phyloP scores from a whole-genome alignment of 2,329 filamentous ascomycete genomes.

The Huntiella bhutanensis region DNA sequence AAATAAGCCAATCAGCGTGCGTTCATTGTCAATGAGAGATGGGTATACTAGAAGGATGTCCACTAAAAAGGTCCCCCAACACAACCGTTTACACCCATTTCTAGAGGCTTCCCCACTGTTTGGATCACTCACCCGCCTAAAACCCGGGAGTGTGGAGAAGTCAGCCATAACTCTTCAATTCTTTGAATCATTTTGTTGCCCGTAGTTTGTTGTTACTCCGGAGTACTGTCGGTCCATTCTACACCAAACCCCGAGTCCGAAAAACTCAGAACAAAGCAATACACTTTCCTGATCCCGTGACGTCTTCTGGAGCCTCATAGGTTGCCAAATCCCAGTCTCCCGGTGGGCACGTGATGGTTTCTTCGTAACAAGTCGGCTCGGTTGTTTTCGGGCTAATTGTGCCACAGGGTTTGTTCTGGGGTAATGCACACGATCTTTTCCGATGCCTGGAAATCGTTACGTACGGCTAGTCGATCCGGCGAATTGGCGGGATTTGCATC shows the following conservation, averaged over 20 bases:
- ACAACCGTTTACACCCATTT: constrained; percentile 2
- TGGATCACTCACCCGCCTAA: no score
- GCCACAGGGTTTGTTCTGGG: not conserved
- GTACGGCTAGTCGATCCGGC: not conserved
- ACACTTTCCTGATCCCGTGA: no score
- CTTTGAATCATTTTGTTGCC: no score
- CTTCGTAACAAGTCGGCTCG: not conserved
- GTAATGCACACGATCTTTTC: constrained; percentile 7
- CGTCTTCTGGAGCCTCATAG: no score
- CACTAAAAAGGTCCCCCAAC: constrained; percentile 2
- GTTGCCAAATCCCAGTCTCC: not conserved
- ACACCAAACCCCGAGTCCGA: no score
- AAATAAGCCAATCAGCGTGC: constrained; percentile 7
- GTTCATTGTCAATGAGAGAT: constrained; percentile 11
- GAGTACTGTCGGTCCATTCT: no score
- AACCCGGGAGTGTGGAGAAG: no score
- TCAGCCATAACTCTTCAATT: no score
- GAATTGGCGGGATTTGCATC: not conserved
- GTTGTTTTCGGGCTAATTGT: constrained; percentile 6
- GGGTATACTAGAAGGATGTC: not conserved
- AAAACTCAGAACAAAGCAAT: no score
- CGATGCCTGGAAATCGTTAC: not conserved
- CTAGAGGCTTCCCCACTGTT: no score
- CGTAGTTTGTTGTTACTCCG: no score
- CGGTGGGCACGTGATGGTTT: not conserved